These are phyloP conservation scores for Senna siamea DNA, from an alignment of 306 rosid species.

Conservation along the genomic window DNA sequence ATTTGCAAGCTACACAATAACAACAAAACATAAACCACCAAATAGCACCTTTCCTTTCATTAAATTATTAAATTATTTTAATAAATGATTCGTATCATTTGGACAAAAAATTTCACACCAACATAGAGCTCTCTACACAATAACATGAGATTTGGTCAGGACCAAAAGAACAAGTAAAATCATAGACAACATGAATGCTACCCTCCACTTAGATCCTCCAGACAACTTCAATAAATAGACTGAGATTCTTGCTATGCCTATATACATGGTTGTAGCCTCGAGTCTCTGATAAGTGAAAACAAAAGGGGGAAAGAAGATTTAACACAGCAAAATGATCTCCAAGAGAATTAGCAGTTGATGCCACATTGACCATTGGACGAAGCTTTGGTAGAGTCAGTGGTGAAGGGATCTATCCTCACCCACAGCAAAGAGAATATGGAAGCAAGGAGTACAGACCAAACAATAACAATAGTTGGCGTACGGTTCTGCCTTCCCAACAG, in stretches of 20 bases:
- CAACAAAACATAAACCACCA: not conserved
- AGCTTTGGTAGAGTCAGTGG: constrained; percentile 43
- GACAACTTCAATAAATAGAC: constrained; percentile 26
- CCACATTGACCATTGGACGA: constrained; percentile 78
- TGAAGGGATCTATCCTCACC: constrained; percentile 73
- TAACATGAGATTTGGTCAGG: not conserved
- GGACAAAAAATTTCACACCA: constrained; percentile 20
- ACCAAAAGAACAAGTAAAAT: not conserved
- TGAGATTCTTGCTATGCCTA: constrained; percentile 39
- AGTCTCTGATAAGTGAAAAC: not conserved
- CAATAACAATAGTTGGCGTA: constrained; percentile 91
- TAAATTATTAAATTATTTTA: constrained; percentile 8
- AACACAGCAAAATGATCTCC: constrained; percentile 22
- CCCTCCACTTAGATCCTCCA: constrained; percentile 3
- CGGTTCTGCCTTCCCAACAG: constrained; percentile 86
- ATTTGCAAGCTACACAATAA: not conserved
- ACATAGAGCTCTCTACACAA: constrained; percentile 18
- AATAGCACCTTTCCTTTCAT: constrained; percentile 16
- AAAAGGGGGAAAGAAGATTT: constrained; percentile 28
- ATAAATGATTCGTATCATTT: constrained; percentile 2
- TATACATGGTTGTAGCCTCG: constrained; percentile 36
- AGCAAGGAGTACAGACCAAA: constrained; percentile 92
- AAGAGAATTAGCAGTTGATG: constrained; percentile 61
- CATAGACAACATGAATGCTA: not conserved
- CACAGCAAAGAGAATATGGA: constrained; percentile 90